A percentile compares a stretch with the other conserved stretches of the same genome.
Conservation (phyloP, 208 protist species). For the Trypanosoma vivax region DNA sequence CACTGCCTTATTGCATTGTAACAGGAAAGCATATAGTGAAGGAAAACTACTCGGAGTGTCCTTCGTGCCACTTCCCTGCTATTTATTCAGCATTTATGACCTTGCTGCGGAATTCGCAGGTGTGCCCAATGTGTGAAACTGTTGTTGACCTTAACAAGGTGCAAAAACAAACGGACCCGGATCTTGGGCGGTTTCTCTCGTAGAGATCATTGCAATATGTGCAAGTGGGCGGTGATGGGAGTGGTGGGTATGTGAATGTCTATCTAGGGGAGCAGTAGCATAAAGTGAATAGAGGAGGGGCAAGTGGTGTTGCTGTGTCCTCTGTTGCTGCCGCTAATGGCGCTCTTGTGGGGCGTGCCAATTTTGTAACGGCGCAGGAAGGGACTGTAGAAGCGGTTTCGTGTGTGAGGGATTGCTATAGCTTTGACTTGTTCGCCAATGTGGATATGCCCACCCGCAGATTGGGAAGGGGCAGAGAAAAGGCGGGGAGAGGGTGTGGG, state of each 20-base stretch:
- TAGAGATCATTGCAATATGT: slow-evolving; percentile 2
- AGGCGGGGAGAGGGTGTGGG: too few species aligned
- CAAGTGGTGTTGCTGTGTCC: too few species aligned
- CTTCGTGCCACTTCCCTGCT: slow-evolving; percentile 90
- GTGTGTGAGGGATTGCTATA: too few species aligned
- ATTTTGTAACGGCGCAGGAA: too few species aligned
- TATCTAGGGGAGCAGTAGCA: too few species aligned
- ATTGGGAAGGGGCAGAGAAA: too few species aligned
- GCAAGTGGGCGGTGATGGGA: neutral
- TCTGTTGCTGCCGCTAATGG: too few species aligned
- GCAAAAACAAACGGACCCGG: slow-evolving; percentile 46
- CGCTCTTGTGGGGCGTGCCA: too few species aligned
- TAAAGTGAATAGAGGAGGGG: too few species aligned
- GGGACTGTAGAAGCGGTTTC: too few species aligned
- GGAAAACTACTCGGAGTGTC: slow-evolving; percentile 82
- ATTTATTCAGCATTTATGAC: slow-evolving; percentile 63
- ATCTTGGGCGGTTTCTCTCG: slow-evolving; percentile 45
- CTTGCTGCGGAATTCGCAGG: slow-evolving; percentile 46
- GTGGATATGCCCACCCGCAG: too few species aligned
- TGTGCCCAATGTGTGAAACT: slow-evolving; percentile 86
- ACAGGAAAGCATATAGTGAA: slow-evolving; percentile 91
- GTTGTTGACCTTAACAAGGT: slow-evolving; percentile 77
- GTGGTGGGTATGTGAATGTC: neutral
- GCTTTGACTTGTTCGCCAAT: too few species aligned
- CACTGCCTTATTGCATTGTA: slow-evolving; percentile 93